phyloP scores from a whole-genome alignment of 768 basidiomycete species.

The Rhizopogon vinicolor region DNA sequence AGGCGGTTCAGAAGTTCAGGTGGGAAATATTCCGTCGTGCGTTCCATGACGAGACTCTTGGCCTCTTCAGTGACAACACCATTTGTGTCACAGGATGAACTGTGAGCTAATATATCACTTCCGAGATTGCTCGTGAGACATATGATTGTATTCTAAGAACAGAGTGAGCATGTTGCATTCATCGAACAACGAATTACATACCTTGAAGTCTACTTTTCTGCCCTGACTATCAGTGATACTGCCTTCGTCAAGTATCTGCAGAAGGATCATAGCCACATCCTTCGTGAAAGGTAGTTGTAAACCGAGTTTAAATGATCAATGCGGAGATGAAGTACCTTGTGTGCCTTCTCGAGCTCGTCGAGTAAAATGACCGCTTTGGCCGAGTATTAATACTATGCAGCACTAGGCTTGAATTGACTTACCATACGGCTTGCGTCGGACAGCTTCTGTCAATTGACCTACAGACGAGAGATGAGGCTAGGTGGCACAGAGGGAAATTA shows the following conservation, averaged over 20 bases:
- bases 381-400: not conserved
- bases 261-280: conserved; percentile 86
- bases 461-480: not conserved
- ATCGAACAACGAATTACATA: conserved; percentile 12
- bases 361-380: conserved; percentile 53
- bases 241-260: conserved; percentile 91
- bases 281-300: conserved; percentile 13
- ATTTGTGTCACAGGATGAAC: conserved; percentile 53
- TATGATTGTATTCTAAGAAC: conserved; percentile 77
- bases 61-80: conserved; percentile 64
- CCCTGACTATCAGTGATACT: conserved; percentile 89
- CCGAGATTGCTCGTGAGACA: conserved; percentile 89
- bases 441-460: conserved; percentile 65
- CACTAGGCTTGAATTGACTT: not conserved
- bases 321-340: conserved; percentile 47
- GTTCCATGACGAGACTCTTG: conserved; percentile 62
- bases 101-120: conserved; percentile 69
- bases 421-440: conserved; percentile 58
- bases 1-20: conserved; percentile 89
- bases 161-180: not conserved
- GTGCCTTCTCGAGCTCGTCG: conserved; percentile 74
- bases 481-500: not conserved
- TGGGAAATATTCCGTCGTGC: conserved; percentile 78
- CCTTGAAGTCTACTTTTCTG: conserved; percentile 88
- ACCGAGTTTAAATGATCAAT: not conserved